Conservation (phyloP, 2,329 filamentous ascomycete genomes). For the Exserohilum turcica region DNA sequence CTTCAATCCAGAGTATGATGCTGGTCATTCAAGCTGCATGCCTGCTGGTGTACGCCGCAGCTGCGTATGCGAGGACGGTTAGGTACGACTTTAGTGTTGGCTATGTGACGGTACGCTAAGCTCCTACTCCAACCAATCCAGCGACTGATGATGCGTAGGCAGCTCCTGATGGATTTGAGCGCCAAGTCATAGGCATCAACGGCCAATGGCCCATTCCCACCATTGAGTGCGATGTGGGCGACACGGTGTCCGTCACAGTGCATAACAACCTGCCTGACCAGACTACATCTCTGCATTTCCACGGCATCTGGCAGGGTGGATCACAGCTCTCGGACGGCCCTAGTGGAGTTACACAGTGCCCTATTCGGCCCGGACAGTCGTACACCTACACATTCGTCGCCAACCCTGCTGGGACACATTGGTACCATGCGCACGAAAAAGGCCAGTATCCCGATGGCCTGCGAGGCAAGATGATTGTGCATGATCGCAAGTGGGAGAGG, state of each 20-base stretch:
- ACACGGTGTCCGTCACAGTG: conserved; percentile 42
- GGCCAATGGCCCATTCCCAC: conserved; percentile 59
- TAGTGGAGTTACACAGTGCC: conserved; percentile 71
- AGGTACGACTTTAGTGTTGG: conserved; percentile 59
- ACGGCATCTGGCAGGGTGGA: conserved; percentile 54
- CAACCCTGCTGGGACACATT: conserved; percentile 59
- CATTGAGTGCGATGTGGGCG: conserved; percentile 65
- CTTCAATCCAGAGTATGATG: conserved; percentile 8
- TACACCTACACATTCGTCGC: conserved; percentile 71
- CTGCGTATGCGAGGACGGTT: conserved; percentile 43
- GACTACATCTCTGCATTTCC: conserved; percentile 52
- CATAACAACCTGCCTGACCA: conserved; percentile 35
- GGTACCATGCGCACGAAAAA: conserved; percentile 69
- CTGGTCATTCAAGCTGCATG: conserved; percentile 2
- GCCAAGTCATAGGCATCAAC: conserved; percentile 78
- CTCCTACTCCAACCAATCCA: too few species aligned
- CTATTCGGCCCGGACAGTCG: conserved; percentile 64
- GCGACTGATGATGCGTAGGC: conserved; percentile 3
- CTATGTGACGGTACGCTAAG: conserved; percentile 51
- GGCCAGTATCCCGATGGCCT: conserved; percentile 50
- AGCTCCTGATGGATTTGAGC: conserved; percentile 67
- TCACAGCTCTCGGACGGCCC: conserved; percentile 74
- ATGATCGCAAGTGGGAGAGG: conserved; percentile 47
- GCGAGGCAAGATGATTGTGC: conserved; percentile 47
- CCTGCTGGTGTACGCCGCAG: conserved; percentile 14